A percentile compares a stretch with the other conserved stretches of the same genome.
These are phyloP conservation scores for Rhinocladiella similis DNA, from an alignment of 2,329 filamentous ascomycete species.

Conservation along the genomic window DNA sequence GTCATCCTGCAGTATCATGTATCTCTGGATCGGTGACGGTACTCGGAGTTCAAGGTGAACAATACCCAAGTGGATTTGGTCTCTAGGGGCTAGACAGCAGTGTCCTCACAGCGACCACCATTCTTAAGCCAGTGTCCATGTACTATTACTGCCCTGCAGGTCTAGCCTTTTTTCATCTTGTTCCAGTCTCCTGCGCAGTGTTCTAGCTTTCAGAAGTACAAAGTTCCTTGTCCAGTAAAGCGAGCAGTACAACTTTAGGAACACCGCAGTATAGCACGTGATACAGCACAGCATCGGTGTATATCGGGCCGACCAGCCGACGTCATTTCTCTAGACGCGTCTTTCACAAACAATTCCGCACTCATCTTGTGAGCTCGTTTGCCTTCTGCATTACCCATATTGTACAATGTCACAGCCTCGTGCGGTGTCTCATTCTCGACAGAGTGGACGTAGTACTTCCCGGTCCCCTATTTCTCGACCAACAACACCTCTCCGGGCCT, in stretches of 20 bases:
- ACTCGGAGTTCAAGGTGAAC: not conserved
- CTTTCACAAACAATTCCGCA: not conserved
- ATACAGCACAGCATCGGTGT: not conserved
- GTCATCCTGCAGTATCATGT: no score
- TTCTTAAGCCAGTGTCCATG: not conserved
- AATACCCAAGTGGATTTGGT: not conserved
- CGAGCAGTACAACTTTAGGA: not conserved
- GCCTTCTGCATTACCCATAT: not conserved
- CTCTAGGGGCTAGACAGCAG: not conserved
- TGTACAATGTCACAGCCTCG: constrained; percentile 14
- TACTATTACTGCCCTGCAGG: constrained; percentile 2
- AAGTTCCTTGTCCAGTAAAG: no score
- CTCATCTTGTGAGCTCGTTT: not conserved
- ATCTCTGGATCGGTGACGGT: not conserved
- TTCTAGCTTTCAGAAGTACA: no score
- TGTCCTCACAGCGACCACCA: not conserved
- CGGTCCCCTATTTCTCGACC: constrained; percentile 70
- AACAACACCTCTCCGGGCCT: constrained; percentile 87
- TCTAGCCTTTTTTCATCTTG: no score
- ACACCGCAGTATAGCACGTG: not conserved
- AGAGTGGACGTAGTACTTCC: constrained; percentile 54
- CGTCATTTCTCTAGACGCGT: constrained; percentile 1
- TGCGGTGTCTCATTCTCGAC: constrained; percentile 9
- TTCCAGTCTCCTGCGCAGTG: no score
- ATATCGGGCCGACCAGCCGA: not conserved